A percentile compares a stretch with the other conserved stretches of the same genome.
Evolutionary conservation across 2,329 filamentous ascomycete genomes (phyloP).

Genomic region (Trichoderma aggressivum): DNA sequence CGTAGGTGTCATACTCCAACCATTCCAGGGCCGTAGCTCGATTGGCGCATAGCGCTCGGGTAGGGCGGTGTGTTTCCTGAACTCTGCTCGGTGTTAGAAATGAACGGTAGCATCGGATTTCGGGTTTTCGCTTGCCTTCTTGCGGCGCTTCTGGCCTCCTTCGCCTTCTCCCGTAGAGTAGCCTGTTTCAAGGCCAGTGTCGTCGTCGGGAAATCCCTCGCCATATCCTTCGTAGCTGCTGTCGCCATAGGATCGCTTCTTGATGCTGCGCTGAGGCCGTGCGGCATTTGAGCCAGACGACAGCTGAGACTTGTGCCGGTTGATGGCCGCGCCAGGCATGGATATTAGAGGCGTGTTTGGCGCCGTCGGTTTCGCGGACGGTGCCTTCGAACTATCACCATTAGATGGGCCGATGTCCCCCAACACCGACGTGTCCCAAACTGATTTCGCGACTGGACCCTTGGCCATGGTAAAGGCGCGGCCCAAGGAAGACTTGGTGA

Average conservation of each 20-base stretch:
- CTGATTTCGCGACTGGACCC: constrained; percentile 51
- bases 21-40: constrained; percentile 57
- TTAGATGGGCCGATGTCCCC: constrained; percentile 51
- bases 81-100: constrained; percentile 40
- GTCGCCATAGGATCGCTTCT: constrained; percentile 75
- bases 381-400: constrained; percentile 38
- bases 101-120: constrained; percentile 14
- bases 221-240: constrained; percentile 71
- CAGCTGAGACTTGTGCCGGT: constrained; percentile 39
- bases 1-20: constrained; percentile 47
- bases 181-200: constrained; percentile 52
- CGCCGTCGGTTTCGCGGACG: constrained; percentile 47
- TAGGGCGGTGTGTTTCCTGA: constrained; percentile 43
- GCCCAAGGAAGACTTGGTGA: constrained; percentile 42
- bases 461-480: constrained; percentile 57
- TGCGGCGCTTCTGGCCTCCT: constrained; percentile 61
- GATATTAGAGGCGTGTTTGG: constrained; percentile 49
- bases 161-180: constrained; percentile 72
- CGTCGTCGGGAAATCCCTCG: constrained; percentile 68
- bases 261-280: constrained; percentile 62
- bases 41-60: constrained; percentile 44
- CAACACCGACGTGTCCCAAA: constrained; percentile 58
- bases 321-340: constrained; percentile 28
- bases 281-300: constrained; percentile 43
- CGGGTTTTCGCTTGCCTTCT: constrained; percentile 50